Base-by-base conservation (phyloP, 805 yeast species). In the Schizosaccharomyces octosporus region DNA sequence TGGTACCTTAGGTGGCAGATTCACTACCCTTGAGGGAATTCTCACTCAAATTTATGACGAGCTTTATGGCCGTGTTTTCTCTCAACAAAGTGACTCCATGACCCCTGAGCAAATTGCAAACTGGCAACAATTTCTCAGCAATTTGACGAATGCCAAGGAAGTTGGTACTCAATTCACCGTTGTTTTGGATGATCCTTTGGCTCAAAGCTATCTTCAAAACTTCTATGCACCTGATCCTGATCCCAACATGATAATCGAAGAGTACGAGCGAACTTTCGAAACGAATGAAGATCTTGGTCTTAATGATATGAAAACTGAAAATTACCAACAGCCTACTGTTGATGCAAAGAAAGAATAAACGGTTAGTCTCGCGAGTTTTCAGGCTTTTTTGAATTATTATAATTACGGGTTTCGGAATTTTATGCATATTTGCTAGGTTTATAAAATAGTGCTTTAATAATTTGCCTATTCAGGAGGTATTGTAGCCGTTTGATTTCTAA, bases 201-300 rank as follows among this genome's bases (percentile, higher is more conserved):
- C 97, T 21, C 84, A 95, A 4, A 87, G 96, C 0, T 93, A 93
- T 69, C 85, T 93, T 64, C 99, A 93, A 73, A 93, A 93, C 70
- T 93, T 90, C n/a, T 93, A 89, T 69, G 99, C 99, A 43, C 99
- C 99, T 32, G 99, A 93, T 73, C 80, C 80, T 54, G 99, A 93
- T 73, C 99, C 99, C 65, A 87, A 90, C 70, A 93, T 93, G 97
- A 77, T 71, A 54, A 80, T 85, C 64, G 95, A 85, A 73, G 96
- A 93, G 63, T 87, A 81, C 66, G 95, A 87, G 66, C 85, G 99
- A 76, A 83, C 95, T 19, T 62, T 62, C 43, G 32, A 51, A 68
- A 94, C 89, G 72, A 88, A 93, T 70, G 98, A 93, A 69, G 90
- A 84, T 55, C 78, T 93, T 65, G 99, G 99, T 27, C 75, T 93